phyloP scores from a whole-genome alignment of 345 rosid genomes.

The Dipteronia sinensis region DNA sequence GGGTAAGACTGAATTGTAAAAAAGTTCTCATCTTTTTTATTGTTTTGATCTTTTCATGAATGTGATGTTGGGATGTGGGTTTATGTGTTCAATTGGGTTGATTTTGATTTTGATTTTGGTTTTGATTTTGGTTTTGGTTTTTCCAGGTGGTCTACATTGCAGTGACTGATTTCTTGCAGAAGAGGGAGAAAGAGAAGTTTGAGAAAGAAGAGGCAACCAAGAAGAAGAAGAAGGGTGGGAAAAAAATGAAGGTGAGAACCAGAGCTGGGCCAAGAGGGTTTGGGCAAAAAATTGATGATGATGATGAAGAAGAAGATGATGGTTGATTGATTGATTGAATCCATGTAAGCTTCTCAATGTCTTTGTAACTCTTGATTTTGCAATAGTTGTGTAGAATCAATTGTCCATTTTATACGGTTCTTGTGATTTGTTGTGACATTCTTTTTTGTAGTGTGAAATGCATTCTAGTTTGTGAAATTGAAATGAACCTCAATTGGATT shows the following conservation, averaged over 20 bases:
- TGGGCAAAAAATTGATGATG: conserved; percentile 57
- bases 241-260: conserved; percentile 49
- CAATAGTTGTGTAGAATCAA: neutral
- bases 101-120: conserved; percentile 4
- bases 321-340: neutral
- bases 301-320: conserved; percentile 13
- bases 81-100: neutral
- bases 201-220: conserved; percentile 69
- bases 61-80: conserved; percentile 27
- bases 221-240: conserved; percentile 56
- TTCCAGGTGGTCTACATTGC: conserved; percentile 71
- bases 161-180: conserved; percentile 72
- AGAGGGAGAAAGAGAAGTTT: conserved; percentile 72
- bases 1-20: conserved; percentile 44
- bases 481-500: neutral
- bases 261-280: conserved; percentile 69
- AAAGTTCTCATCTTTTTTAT: neutral
- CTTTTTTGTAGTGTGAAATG: neutral
- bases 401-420: neutral
- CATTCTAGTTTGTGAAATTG: neutral
- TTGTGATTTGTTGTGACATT: neutral
- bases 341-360: neutral
- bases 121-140: conserved; percentile 1
- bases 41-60: neutral
- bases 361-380: neutral